These are phyloP conservation scores for Tremellales sp. DNA, from an alignment of 1,284 basidiomycete genomes.

Conservation along the genomic window DNA sequence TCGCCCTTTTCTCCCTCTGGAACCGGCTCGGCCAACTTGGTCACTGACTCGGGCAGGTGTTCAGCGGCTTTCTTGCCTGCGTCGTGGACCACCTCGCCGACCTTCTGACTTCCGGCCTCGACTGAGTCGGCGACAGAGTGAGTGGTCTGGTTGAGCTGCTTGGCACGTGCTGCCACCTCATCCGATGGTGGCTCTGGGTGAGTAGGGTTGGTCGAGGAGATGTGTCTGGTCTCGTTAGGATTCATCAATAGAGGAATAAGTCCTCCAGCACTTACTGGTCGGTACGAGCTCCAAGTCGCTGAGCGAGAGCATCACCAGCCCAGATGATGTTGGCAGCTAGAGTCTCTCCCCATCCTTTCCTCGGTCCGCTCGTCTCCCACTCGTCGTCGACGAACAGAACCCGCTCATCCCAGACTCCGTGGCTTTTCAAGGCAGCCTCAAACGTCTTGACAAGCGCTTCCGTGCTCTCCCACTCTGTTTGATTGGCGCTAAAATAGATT, in stretches of 20 bases:
- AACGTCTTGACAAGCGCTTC: conserved; percentile 31
- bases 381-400: conserved; percentile 46
- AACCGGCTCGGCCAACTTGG: conserved; percentile 13
- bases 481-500: conserved; percentile 26
- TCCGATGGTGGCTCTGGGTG: conserved; percentile 22
- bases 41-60: conserved; percentile 22
- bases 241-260: too few relatives aligned
- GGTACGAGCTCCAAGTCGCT: conserved; percentile 26
- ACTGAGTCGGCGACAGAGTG: conserved; percentile 22
- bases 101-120: conserved; percentile 14
- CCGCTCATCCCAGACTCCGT: conserved; percentile 39
- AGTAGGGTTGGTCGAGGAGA: conserved; percentile 19
- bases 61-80: conserved; percentile 24
- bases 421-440: conserved; percentile 32
- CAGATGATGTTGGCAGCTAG: conserved; percentile 30
- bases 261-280: conserved; percentile 25
- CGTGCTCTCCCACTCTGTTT: conserved; percentile 40
- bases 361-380: conserved; percentile 29
- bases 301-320: conserved; percentile 27
- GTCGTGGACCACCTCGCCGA: conserved; percentile 30
- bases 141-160: conserved; percentile 10
- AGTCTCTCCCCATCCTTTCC: conserved; percentile 39
- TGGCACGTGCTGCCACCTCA: conserved; percentile 8
- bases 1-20: conserved; percentile 26
- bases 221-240: conserved; percentile 26